A percentile compares a stretch with the other conserved stretches of the same genome.
phyloP scores from a whole-genome alignment of 2,329 filamentous ascomycete species.

The Coniochaeta sp. region DNA sequence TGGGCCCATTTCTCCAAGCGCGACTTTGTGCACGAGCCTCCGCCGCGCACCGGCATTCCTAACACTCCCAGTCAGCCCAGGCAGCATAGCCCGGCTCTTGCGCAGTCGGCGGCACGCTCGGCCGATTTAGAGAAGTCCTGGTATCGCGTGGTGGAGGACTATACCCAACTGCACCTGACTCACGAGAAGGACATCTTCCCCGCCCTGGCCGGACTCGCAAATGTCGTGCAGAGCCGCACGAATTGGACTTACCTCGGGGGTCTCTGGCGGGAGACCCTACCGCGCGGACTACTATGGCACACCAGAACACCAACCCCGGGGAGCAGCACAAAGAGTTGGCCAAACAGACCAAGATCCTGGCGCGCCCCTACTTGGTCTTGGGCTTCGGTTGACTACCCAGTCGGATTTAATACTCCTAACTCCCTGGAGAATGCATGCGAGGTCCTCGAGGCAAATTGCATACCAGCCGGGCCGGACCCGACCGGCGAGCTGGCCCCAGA shows the following conservation, averaged over 20 bases:
- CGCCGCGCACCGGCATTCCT: neutral
- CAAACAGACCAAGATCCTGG: conserved; percentile 6
- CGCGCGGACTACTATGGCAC: conserved; percentile 8
- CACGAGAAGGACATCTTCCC: neutral
- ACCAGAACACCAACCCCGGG: neutral
- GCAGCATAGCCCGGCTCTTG: neutral
- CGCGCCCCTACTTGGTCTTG: conserved; percentile 14
- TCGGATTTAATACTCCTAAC: neutral
- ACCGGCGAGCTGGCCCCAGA: conserved; percentile 7
- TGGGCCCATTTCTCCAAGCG: neutral
- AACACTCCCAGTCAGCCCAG: neutral
- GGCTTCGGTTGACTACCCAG: conserved; percentile 4
- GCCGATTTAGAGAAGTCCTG: neutral
- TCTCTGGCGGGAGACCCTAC: conserved; percentile 3
- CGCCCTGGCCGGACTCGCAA: conserved; percentile 7
- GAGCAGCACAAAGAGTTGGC: neutral
- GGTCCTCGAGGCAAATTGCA: conserved; percentile 5
- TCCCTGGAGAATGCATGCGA: neutral
- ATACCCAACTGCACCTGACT: neutral
- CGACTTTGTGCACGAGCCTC: neutral
- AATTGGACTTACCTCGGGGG: neutral
- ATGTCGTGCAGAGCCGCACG: neutral
- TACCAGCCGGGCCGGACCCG: conserved; percentile 5
- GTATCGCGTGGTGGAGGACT: neutral
- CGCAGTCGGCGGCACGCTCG: neutral